Percentiles rank a stretch among this genome's conserved stretches.
Conservation (phyloP, 257 asterid genomes). For the Fraxinus americana region DNA sequence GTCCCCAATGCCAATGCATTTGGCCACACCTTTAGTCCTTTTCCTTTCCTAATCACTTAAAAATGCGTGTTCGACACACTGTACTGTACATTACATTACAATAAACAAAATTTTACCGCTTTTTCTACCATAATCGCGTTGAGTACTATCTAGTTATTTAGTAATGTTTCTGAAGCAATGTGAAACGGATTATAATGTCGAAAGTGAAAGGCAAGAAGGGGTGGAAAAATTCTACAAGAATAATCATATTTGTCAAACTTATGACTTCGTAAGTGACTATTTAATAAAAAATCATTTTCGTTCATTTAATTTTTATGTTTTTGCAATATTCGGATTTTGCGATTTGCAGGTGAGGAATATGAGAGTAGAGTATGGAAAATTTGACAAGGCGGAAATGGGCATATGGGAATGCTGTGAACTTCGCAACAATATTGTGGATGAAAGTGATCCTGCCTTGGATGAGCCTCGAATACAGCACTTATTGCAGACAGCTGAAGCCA, state of each 20-base stretch:
- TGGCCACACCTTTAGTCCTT: slow-evolving; percentile 40
- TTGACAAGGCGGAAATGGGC: slow-evolving; percentile 46
- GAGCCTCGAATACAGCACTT: slow-evolving; percentile 54
- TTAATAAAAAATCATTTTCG: background rate
- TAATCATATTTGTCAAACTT: slow-evolving; percentile 40
- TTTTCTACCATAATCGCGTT: background rate
- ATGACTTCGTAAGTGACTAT: slow-evolving; percentile 30
- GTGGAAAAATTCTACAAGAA: slow-evolving; percentile 28
- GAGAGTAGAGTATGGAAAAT: slow-evolving; percentile 34
- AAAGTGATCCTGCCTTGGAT: slow-evolving; percentile 55
- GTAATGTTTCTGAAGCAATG: background rate
- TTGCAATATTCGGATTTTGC: background rate
- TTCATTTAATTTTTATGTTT: background rate
- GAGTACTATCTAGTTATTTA: background rate
- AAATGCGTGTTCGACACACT: background rate
- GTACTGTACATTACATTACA: background rate
- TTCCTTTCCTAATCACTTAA: background rate
- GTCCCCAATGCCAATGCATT: slow-evolving; percentile 38
- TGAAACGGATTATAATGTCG: slow-evolving; percentile 32
- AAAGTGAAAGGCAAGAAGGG: slow-evolving; percentile 21
- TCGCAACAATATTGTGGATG: slow-evolving; percentile 46
- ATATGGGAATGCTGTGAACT: slow-evolving; percentile 60
- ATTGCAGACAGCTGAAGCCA: slow-evolving; percentile 55
- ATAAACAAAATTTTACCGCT: background rate
- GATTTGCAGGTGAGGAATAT: slow-evolving; percentile 34